A percentile compares a stretch with the other conserved stretches of the same genome.
phyloP scores from a whole-genome alignment of 2,329 filamentous ascomycete genomes.

The Teratosphaeria pseudoeucalypti region DNA sequence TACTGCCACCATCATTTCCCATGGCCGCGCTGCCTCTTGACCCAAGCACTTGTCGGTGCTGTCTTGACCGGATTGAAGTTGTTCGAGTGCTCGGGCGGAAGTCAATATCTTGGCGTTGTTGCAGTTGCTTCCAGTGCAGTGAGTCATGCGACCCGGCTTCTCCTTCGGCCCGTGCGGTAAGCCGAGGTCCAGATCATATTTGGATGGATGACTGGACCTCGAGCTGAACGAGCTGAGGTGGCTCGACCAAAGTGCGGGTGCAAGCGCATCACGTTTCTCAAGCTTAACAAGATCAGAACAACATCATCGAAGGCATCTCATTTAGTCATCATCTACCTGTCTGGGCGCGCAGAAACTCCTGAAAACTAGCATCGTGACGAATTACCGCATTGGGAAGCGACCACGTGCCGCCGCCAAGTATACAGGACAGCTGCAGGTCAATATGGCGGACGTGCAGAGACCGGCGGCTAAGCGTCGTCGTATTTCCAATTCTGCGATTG shows the following conservation, averaged over 20 bases:
- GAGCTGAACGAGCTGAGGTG: neutral
- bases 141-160: neutral
- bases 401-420: neutral
- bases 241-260: neutral
- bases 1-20: constrained; percentile 96
- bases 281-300: too few relatives aligned
- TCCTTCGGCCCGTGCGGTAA: neutral
- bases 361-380: neutral
- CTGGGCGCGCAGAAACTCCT: neutral
- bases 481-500: constrained; percentile 27
- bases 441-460: constrained; percentile 75
- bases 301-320: neutral
- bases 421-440: constrained; percentile 25
- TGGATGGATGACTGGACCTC: neutral
- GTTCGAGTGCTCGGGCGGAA: neutral
- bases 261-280: too few relatives aligned
- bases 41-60: neutral
- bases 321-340: neutral
- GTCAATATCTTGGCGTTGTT: neutral
- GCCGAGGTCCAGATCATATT: neutral
- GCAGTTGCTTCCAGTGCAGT: neutral
- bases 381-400: neutral
- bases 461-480: constrained; percentile 28
- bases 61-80: neutral
- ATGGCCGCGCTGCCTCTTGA: constrained; percentile 37